Base-by-base conservation (phyloP, 2,329 filamentous ascomycete species). In the Geosmithia putterillii region DNA sequence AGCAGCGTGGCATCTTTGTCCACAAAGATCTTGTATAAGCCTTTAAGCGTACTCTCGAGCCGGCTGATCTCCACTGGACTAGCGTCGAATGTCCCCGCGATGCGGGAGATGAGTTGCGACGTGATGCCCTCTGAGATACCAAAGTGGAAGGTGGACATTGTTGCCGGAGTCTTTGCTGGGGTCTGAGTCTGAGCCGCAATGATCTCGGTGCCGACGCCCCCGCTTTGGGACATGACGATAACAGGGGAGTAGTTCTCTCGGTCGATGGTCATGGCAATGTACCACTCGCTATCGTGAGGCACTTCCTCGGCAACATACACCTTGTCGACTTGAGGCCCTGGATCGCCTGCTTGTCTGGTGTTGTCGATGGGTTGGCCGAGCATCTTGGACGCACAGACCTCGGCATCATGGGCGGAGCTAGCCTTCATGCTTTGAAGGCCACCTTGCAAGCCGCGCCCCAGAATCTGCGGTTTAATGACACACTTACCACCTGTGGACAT, bases 1-100 rank as follows among this genome's bases (percentile, higher is more conserved):
- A 74, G 53, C 0, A 64, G 54, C 5, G 62, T 69, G 0, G 69
- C 72, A 42, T 76, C 70, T 21, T 63, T 64, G 10, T 63, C 56
- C 1, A 49, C 48, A 46, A 76, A 76, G 2, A 74, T 56, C 0
- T 35, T 45, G 42, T 54, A 57, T 7, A 65, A 34, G 1, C 46
- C 43, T 1, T 19, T 40, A 4, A 59, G 46, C 4, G 59, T 48
- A 1, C 35, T 15, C 1, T 45, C n/a, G 3, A 64, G 45, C 7
- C 48, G 50, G 1, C 41, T 15, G 2, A 23, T 17, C 1, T 51
- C 44, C 1, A 36, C 3, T 0, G 17, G 17, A 1, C 40, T 21
- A 7, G 47, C 36, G 0, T 32, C 8, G 2, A 58, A 38, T 4
- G 32, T 40, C 7, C 21, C 18, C 1, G 44, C 43, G 15, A 55